A percentile compares a stretch with the other conserved stretches of the same genome.
Evolutionary conservation across 192 early-diverging fungal species (phyloP).

Genomic region (Dissophora globulifera): DNA sequence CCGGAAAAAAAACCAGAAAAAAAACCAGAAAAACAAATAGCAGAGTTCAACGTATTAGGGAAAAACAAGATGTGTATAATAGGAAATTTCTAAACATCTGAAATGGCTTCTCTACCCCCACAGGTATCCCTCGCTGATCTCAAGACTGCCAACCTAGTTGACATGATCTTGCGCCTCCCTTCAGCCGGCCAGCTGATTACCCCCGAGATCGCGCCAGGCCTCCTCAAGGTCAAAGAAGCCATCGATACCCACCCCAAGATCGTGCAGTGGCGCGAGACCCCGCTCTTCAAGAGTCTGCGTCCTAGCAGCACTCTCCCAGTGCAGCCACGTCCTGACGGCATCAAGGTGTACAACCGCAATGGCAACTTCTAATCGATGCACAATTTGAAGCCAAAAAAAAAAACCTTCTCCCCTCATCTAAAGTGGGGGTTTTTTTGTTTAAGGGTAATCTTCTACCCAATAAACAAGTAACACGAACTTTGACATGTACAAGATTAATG

Average conservation of each 20-base stretch:
- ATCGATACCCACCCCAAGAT: constrained; percentile 35
- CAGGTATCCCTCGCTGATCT: constrained; percentile 43
- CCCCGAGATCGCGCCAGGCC: constrained; percentile 16
- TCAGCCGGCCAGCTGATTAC: neutral
- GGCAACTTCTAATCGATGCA: no score
- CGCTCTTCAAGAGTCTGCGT: constrained; percentile 28
- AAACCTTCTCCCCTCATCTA: no score
- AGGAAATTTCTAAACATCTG: no score
- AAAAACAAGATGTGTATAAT: no score
- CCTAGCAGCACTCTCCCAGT: no score
- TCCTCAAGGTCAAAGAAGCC: constrained; percentile 22
- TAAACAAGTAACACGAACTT: no score
- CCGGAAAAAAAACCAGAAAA: neutral
- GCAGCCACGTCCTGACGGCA: no score
- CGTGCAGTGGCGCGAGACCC: constrained; percentile 16
- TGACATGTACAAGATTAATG: no score
- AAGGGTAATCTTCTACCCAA: no score
- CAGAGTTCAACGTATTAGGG: neutral
- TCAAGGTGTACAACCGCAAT: no score
- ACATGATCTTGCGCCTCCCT: constrained; percentile 19
- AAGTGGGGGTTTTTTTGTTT: no score
- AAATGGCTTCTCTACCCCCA: neutral
- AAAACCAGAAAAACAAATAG: neutral
- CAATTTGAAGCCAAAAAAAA: no score
- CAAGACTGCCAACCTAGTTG: constrained; percentile 7